Evolutionary conservation across 306 rosid genomes (phyloP), one percentile per base, ranked within the genome.

Genomic region (Styphnolobium japonicum): DNA sequence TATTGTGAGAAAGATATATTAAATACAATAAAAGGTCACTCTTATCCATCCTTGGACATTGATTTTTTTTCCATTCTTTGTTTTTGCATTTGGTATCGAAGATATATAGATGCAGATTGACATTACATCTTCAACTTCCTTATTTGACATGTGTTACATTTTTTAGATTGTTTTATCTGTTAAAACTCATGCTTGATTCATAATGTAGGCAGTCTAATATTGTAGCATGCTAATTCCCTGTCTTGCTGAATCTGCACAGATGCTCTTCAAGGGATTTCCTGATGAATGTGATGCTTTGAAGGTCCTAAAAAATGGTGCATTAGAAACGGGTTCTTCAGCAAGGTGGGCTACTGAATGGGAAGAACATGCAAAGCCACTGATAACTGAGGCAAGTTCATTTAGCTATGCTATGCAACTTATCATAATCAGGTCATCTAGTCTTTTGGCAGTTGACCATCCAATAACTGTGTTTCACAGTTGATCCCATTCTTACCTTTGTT

Each of bases 271-370:
- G 88, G 98, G 97, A 78, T 94, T 94, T 84, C 98, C 97, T 40
- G 84, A 83, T 58, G 90, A 83, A 75, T 90, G 97, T 61, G 87
- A 86, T 82, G 78, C 86, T 43, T 52, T 94, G 61, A 86, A 86
- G 77, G 83, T 68, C 49, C 90, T 94, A 16, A 88, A 83, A 76
- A 56, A 86, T 31, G 96, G 97, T 64, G 90, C 91, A 39, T 33
- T 91, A 62, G 95, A 91, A 85, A 89, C 83, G 19, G 82, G 92
- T 73, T 91, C 88, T 37, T 93, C 94, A 48, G 76, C 89, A 25
- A 91, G 88, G 63, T 94, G 98, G 98, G 71, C 85, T 81, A 76
- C 89, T 25, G 98, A 88, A 82, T 94, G 98, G 98, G 98, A 92
- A 80, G 90, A 88, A 56, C 91, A 92, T 83, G 98, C 97, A 69